A percentile compares a stretch with the other conserved stretches of the same genome.
These are phyloP conservation scores for Dioscorea cayenensis DNA, from an alignment of 116 monocot genomes.

Conservation along the genomic window DNA sequence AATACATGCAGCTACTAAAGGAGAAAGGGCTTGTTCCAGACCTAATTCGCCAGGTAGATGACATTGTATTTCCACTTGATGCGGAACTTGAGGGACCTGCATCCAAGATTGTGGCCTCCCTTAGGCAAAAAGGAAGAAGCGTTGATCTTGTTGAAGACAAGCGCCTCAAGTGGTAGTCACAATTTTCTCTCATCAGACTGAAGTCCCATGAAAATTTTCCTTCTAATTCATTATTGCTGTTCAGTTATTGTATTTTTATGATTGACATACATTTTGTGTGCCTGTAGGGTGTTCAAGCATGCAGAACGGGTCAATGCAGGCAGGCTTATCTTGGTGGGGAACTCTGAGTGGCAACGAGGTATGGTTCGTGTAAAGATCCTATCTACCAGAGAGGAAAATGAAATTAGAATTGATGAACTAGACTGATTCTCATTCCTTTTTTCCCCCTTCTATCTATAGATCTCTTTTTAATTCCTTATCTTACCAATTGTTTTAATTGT, in stretches of 20 bases:
- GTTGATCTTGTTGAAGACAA: conserved; percentile 95
- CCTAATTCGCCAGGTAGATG: conserved; percentile 69
- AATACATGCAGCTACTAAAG: conserved; percentile 64
- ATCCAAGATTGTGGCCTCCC: conserved; percentile 62
- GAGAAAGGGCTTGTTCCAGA: conserved; percentile 87
- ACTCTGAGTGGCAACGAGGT: conserved; percentile 75
- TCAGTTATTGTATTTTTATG: background rate
- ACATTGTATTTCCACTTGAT: conserved; percentile 86
- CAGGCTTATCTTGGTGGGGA: conserved; percentile 92
- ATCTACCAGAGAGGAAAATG: conserved; percentile 83
- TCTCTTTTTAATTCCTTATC: background rate
- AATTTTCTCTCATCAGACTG: background rate
- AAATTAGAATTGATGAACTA: conserved; percentile 73
- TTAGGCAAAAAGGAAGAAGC: conserved; percentile 68
- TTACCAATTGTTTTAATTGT: background rate
- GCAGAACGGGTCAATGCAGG: conserved; percentile 71
- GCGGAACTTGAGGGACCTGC: conserved; percentile 80
- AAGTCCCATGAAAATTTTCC: background rate
- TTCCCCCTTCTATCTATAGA: background rate
- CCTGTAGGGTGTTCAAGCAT: conserved; percentile 92
- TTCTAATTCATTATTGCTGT: background rate
- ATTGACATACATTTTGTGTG: background rate
- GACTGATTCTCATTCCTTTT: conserved; percentile 12
- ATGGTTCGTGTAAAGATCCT: conserved; percentile 91
- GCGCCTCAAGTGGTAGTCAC: conserved; percentile 85